Evolutionary conservation across 2,329 filamentous ascomycete species (phyloP).

Genomic region (Paecilomyces sp.): DNA sequence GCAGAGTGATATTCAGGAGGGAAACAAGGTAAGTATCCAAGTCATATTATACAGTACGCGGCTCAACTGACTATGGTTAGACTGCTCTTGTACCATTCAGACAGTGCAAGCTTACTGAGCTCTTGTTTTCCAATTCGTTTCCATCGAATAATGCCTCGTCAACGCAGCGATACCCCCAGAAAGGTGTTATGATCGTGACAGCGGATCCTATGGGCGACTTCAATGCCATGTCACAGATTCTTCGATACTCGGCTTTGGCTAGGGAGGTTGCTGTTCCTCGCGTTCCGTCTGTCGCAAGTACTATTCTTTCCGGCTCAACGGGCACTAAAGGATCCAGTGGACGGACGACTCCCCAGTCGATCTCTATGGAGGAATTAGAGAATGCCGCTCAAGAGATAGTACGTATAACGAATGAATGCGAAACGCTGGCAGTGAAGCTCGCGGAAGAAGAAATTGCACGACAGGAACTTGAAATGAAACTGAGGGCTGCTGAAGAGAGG

Average conservation of each 20-base stretch:
- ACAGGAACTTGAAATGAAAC: constrained; percentile 63
- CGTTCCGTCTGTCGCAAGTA: constrained; percentile 72
- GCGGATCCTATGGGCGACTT: constrained; percentile 90
- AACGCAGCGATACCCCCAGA: constrained; percentile 64
- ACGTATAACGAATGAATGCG: constrained; percentile 69
- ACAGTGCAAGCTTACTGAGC: constrained; percentile 78
- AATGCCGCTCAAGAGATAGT: constrained; percentile 73
- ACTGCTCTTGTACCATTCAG: constrained; percentile 69
- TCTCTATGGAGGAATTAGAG: constrained; percentile 63
- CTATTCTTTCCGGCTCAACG: constrained; percentile 45
- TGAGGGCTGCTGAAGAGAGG: constrained; percentile 56
- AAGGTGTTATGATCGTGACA: constrained; percentile 91
- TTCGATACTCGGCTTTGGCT: constrained; percentile 88
- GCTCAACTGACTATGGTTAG: constrained; percentile 34
- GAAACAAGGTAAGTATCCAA: constrained; percentile 56
- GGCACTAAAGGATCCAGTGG: constrained; percentile 27
- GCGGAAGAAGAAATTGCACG: constrained; percentile 64
- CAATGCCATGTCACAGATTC: constrained; percentile 92
- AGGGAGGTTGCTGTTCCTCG: constrained; percentile 88
- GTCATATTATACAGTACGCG: neutral
- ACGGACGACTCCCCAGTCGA: constrained; percentile 36
- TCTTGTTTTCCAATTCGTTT: constrained; percentile 84
- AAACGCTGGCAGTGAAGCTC: constrained; percentile 63
- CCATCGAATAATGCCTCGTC: constrained; percentile 44
- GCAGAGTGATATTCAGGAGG: constrained; percentile 71